These are phyloP conservation scores for Eucalyptus polybractea DNA, from an alignment of 345 rosid genomes.

Conservation along the genomic window DNA sequence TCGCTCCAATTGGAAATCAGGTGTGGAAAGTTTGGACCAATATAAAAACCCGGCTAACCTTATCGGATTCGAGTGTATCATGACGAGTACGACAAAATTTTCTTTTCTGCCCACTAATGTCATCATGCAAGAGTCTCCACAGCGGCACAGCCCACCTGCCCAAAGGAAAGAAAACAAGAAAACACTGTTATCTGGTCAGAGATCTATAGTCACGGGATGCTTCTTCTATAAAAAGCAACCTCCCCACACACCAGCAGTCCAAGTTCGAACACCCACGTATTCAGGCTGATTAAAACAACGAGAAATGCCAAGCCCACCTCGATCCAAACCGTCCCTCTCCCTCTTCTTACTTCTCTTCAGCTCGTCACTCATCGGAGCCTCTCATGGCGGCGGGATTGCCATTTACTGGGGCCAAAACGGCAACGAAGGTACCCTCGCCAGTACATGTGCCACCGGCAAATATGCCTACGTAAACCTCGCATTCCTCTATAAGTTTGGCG, in stretches of 20 bases:
- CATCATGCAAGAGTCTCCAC: neutral
- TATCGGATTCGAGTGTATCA: neutral
- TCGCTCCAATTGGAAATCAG: neutral
- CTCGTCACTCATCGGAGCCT: neutral
- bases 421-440: constrained; percentile 39
- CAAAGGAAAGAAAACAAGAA: neutral
- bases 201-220: neutral
- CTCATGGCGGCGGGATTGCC: constrained; percentile 9
- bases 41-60: neutral
- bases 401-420: constrained; percentile 52
- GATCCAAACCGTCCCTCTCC: neutral
- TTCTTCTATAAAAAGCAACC: neutral
- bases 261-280: neutral
- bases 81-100: neutral
- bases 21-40: neutral
- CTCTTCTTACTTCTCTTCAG: constrained; percentile 1
- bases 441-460: constrained; percentile 30
- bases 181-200: neutral
- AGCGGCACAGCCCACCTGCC: neutral
- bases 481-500: constrained; percentile 43
- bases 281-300: neutral
- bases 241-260: neutral
- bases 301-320: neutral
- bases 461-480: constrained; percentile 39
- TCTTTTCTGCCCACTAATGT: neutral